phyloP scores from a whole-genome alignment of 768 basidiomycete species.

The Leccinum longicurvipes region DNA sequence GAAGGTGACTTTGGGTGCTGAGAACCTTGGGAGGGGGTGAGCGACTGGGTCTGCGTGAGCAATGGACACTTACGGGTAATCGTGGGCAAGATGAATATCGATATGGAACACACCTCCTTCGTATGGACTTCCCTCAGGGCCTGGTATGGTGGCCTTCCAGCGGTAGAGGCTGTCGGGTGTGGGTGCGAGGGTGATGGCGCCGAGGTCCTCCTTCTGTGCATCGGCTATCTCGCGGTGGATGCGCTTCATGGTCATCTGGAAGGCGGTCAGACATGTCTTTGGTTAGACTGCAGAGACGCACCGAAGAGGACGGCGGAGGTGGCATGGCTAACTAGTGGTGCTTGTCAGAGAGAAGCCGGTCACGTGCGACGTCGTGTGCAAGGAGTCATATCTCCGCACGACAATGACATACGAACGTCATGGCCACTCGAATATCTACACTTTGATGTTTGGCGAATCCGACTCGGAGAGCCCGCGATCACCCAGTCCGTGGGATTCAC shows the following conservation, averaged over 20 bases:
- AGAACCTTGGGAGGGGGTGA: constrained; percentile 49
- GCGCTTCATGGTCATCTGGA: constrained; percentile 69
- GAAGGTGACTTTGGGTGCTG: constrained; percentile 74
- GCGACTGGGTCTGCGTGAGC: constrained; percentile 4
- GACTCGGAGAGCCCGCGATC: constrained; percentile 78
- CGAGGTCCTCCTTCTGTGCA: constrained; percentile 79
- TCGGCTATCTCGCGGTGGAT: constrained; percentile 82
- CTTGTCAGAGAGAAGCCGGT: constrained; percentile 1
- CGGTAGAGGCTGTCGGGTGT: constrained; percentile 60
- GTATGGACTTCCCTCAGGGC: constrained; percentile 79
- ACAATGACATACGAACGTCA: too few species aligned
- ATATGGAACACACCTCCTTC: constrained; percentile 75
- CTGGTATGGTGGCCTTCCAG: constrained; percentile 78
- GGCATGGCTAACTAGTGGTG: constrained; percentile 20
- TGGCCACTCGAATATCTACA: constrained; percentile 57
- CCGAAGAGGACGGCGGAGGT: constrained; percentile 23
- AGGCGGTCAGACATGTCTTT: constrained; percentile 4
- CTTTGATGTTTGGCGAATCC: constrained; percentile 74
- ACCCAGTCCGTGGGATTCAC: constrained; percentile 78
- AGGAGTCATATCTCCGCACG: constrained; percentile 7
- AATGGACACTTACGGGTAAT: constrained; percentile 62
- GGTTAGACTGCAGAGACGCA: constrained; percentile 1
- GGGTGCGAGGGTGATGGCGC: constrained; percentile 65
- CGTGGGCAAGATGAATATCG: constrained; percentile 59
- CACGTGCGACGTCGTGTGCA: constrained; percentile 11